Conservation (phyloP, 73 alveolate genomes). For the Paramecium sexaurelia region DNA sequence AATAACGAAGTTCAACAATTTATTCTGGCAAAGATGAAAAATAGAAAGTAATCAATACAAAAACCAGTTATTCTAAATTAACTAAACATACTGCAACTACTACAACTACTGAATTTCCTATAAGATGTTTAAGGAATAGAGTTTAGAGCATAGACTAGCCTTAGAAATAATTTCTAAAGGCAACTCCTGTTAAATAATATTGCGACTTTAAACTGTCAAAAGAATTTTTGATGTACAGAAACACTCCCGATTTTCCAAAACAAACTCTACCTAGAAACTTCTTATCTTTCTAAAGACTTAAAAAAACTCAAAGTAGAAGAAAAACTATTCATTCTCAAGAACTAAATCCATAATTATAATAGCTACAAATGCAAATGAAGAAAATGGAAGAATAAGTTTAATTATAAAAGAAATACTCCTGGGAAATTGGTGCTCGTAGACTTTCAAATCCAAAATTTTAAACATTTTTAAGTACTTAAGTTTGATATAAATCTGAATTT, state of each 20-base stretch:
- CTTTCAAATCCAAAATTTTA: background rate
- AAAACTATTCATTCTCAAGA: background rate
- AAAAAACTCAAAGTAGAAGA: background rate
- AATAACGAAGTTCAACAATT: background rate
- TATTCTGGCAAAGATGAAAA: conserved; percentile 17
- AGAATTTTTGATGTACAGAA: conserved; percentile 5
- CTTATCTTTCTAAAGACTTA: background rate
- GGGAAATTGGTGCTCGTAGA: conserved; percentile 37
- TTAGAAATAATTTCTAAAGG: background rate
- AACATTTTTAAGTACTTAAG: background rate
- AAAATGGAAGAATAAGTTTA: background rate
- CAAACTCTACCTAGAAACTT: background rate
- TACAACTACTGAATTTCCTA: background rate
- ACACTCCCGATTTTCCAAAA: conserved; percentile 1
- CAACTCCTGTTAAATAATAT: conserved; percentile 30
- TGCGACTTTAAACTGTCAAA: conserved; percentile 23
- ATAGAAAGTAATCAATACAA: background rate
- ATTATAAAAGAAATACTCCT: background rate
- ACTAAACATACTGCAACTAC: background rate
- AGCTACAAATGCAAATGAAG: background rate
- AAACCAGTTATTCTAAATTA: background rate
- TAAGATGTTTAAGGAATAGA: conserved; percentile 1
- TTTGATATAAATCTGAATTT: background rate
- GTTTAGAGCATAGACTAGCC: background rate
- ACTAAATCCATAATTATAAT: background rate